Base-by-base conservation (phyloP, 148 eudicot species). In the Camellia granthamiana region DNA sequence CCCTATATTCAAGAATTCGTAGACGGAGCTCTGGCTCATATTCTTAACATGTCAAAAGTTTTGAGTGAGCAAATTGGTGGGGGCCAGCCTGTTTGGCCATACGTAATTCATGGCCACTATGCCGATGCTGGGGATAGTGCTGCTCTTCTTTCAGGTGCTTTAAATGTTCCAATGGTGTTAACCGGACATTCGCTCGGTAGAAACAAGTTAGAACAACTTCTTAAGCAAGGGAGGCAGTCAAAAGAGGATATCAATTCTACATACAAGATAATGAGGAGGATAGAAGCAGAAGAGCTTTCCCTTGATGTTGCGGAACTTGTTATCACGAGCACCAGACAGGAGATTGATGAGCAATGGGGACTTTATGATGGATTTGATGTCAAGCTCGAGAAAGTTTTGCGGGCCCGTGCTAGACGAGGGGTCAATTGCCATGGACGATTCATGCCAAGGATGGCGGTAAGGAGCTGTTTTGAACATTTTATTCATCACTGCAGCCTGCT, bases 121-220 rank as follows among this genome's bases (percentile, higher is more conserved):
- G 97, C 97, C 3, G 97, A 92, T 87, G 97, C 91, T 4, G 97
- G 97, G 60, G 92, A 92, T 77, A 85, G 91, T 85, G 97, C 97
- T 38, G 94, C 97, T 81, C 90, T 92, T 49, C 89, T 92, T 75
- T 92, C 97, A 3, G 97, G 97, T 61, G 94, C 91, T 81, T 83
- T 92, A 61, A 92, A 92, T 75, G 97, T 92, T 47, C 97, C 97
- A 0, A 92, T 92, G 97, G 86, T 91, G 80, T 67, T 92, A 72
- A 92, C 92, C 0, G 94, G 97, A 42, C 97, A 92, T 77, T 92
- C 97, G 5, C 91, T 92, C 72, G 97, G 97, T 60, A 88, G 93
- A 61, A 89, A 92, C 79, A 92, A 92, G 83, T 80, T 92, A 47
- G 97, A 92, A 82, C 94, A 91, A 60, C 90, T 92, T 69, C 85